Percentiles rank a stretch among this genome's conserved stretches.
Evolutionary conservation across 1,284 basidiomycete genomes (phyloP).

Genomic region (Leccinum angustisporum): DNA sequence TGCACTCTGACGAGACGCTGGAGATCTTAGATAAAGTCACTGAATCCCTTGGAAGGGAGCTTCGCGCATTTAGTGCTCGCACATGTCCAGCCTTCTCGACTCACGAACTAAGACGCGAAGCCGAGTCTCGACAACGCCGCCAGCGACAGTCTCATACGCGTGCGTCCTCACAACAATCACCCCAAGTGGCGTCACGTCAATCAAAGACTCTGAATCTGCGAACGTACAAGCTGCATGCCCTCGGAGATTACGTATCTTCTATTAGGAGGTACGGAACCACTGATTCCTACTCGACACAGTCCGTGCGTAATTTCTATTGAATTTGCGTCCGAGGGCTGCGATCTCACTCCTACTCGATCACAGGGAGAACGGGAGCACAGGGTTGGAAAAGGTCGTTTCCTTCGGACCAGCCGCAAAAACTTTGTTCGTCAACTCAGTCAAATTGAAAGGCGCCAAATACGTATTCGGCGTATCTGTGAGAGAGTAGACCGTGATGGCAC

Average conservation of each 20-base stretch:
- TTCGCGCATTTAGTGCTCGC: neutral
- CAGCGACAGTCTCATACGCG: neutral
- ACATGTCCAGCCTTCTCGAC: neutral
- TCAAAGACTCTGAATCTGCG: neutral
- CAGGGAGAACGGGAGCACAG: neutral
- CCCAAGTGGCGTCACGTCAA: neutral
- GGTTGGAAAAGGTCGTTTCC: neutral
- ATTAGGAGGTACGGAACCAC: neutral
- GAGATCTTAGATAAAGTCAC: neutral
- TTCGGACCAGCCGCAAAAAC: neutral
- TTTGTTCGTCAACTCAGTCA: neutral
- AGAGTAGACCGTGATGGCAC: neutral
- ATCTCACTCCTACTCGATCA: neutral
- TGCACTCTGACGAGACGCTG: neutral
- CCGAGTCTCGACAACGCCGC: neutral
- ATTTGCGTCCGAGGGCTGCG: neutral
- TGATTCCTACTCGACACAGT: neutral
- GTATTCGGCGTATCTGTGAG: neutral
- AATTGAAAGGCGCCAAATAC: neutral
- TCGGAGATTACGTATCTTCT: neutral
- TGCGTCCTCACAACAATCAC: neutral
- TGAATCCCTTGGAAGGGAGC: neutral
- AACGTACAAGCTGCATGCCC: neutral
- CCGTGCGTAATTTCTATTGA: neutral
- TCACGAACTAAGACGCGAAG: neutral